phyloP scores from a whole-genome alignment of 805 yeast species.

The Candida nitratophila region DNA sequence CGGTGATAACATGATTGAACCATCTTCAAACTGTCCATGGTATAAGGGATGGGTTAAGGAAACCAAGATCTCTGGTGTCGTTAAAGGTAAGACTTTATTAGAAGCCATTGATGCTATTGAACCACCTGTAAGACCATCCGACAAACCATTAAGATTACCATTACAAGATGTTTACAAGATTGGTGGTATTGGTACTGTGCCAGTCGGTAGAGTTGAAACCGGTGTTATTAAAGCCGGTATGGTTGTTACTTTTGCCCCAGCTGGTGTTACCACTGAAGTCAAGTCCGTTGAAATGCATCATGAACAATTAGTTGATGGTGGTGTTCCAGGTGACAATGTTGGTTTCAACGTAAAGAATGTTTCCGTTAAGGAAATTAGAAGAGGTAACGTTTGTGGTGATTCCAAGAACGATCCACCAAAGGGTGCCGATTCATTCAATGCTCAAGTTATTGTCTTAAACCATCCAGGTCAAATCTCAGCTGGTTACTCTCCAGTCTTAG shows the following conservation, averaged over 20 bases:
- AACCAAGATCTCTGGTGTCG: constrained; percentile 59
- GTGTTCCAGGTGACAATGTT: constrained; percentile 87
- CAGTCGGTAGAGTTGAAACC: constrained; percentile 92
- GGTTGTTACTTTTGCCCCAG: constrained; percentile 86
- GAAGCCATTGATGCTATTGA: constrained; percentile 82
- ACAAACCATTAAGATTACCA: constrained; percentile 85
- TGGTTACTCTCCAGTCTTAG: constrained; percentile 88
- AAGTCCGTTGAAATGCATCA: constrained; percentile 88
- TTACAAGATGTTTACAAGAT: constrained; percentile 90
- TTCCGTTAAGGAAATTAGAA: constrained; percentile 81
- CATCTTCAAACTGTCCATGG: constrained; percentile 80
- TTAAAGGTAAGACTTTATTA: constrained; percentile 74
- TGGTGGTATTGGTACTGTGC: constrained; percentile 89
- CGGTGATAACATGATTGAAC: constrained; percentile 91
- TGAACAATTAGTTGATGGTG: constrained; percentile 70
- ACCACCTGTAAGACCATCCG: constrained; percentile 75
- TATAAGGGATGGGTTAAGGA: constrained; percentile 81
- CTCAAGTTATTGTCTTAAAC: constrained; percentile 83
- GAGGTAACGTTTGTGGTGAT: constrained; percentile 93
- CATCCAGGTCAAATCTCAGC: constrained; percentile 89
- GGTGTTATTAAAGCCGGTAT: constrained; percentile 89
- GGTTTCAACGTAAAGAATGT: constrained; percentile 90
- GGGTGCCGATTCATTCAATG: constrained; percentile 68
- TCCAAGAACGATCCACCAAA: constrained; percentile 83
- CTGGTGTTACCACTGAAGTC: constrained; percentile 85